A percentile compares a stretch with the other conserved stretches of the same genome.
phyloP scores from a whole-genome alignment of 129 eudicot genomes.

The Calendula officinalis region DNA sequence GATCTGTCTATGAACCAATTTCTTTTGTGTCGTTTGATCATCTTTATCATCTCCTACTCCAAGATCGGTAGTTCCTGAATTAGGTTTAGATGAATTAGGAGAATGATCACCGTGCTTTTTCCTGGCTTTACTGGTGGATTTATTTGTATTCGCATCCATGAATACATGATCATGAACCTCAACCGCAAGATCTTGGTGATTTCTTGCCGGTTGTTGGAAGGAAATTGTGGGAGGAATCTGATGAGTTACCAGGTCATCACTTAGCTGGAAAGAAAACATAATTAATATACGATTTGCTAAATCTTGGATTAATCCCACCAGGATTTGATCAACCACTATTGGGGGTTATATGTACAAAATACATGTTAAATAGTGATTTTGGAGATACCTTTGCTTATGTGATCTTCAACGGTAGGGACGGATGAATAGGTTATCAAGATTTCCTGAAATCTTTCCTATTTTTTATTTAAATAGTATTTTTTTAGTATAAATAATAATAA shows the following conservation, averaged over 20 bases:
- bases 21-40: conserved; percentile 33
- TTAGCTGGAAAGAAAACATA: conserved; percentile 54
- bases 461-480: conserved; percentile 6
- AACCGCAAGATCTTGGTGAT: conserved; percentile 35
- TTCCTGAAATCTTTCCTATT: conserved; percentile 16
- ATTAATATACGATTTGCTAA: neutral
- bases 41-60: conserved; percentile 10
- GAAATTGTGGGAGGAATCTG: conserved; percentile 31
- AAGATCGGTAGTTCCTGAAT: conserved; percentile 15
- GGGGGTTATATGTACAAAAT: conserved; percentile 12
- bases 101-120: conserved; percentile 28
- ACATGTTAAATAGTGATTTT: conserved; percentile 14
- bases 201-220: conserved; percentile 28
- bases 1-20: conserved; percentile 50
- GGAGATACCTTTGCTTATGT: conserved; percentile 17
- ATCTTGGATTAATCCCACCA: conserved; percentile 25
- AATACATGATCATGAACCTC: conserved; percentile 24
- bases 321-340: conserved; percentile 34
- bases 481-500: neutral
- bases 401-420: conserved; percentile 32
- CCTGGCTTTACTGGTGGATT: conserved; percentile 10
- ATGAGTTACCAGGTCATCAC: conserved; percentile 35
- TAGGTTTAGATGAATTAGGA: conserved; percentile 30
- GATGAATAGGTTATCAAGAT: conserved; percentile 23
- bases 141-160: conserved; percentile 19